A percentile compares a stretch with the other conserved stretches of the same genome.
These are phyloP conservation scores for Polyporus arcularius DNA, from an alignment of 768 basidiomycete species.

Conservation along the genomic window DNA sequence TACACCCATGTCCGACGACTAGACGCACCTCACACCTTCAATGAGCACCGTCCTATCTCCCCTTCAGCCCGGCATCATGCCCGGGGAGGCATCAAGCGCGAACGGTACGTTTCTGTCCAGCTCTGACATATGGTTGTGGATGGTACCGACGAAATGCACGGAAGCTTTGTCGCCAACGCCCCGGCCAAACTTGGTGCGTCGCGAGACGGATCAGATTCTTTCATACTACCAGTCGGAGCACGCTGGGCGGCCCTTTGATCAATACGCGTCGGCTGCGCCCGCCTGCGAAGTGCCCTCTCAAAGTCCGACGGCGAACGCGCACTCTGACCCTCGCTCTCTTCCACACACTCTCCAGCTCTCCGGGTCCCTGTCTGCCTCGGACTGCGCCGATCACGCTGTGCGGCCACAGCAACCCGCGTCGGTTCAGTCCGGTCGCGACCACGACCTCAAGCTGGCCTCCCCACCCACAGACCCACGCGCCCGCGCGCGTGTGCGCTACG, in stretches of 20 bases:
- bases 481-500: slow-evolving; percentile 8
- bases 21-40: background rate
- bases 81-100: background rate
- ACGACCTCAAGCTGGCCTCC: slow-evolving; percentile 4
- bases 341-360: too few relatives aligned
- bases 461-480: background rate
- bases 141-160: background rate
- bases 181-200: slow-evolving; percentile 29
- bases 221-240: slow-evolving; percentile 60
- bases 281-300: slow-evolving; percentile 14
- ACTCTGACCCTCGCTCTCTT: too few relatives aligned
- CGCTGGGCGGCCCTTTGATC: slow-evolving; percentile 35
- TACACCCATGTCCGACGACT: background rate
- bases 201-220: slow-evolving; percentile 47
- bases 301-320: background rate
- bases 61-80: background rate
- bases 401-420: too few relatives aligned
- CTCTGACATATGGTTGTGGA: background rate
- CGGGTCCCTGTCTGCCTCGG: too few relatives aligned
- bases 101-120: slow-evolving; percentile 5
- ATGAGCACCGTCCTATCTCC: background rate
- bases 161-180: slow-evolving; percentile 9
- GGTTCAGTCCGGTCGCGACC: background rate
- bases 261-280: slow-evolving; percentile 21
- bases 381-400: too few relatives aligned